These are phyloP conservation scores for Phytophthora aleatoria DNA, from an alignment of 352 stramenopile species.

Conservation along the genomic window DNA sequence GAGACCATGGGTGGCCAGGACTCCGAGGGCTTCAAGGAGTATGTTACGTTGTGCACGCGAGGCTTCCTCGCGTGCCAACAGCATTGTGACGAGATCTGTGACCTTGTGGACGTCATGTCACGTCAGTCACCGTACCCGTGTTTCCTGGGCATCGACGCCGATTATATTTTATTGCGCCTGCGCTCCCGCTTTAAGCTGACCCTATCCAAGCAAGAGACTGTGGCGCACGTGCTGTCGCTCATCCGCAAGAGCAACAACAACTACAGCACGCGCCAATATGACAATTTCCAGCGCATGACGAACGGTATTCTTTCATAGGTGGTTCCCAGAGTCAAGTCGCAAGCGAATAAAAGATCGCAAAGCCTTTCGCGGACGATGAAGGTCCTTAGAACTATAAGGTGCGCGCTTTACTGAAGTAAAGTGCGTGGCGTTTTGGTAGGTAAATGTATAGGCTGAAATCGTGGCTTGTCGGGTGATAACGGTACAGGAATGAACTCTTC, in stretches of 20 bases:
- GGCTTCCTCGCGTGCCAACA: slow-evolving; percentile 97
- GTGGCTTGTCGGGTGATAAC: slow-evolving; percentile 5
- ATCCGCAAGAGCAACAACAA: slow-evolving; percentile 93
- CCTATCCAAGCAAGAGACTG: slow-evolving; percentile 88
- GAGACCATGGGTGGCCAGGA: slow-evolving; percentile 96
- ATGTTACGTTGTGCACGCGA: slow-evolving; percentile 96
- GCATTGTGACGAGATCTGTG: slow-evolving; percentile 95
- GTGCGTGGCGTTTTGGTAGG: slow-evolving; percentile 20
- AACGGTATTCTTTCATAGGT: slow-evolving; percentile 91
- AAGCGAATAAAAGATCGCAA: slow-evolving; percentile 16
- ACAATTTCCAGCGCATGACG: slow-evolving; percentile 95
- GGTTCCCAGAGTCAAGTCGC: slow-evolving; percentile 10
- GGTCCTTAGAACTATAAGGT: slow-evolving; percentile 27
- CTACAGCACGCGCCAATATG: slow-evolving; percentile 93
- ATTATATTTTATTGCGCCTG: slow-evolving; percentile 87
- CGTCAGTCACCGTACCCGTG: slow-evolving; percentile 96
- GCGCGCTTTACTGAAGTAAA: not conserved
- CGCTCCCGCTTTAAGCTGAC: slow-evolving; percentile 89
- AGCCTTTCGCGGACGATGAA: slow-evolving; percentile 9
- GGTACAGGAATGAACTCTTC: slow-evolving; percentile 10
- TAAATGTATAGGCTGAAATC: slow-evolving; percentile 10
- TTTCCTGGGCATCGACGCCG: slow-evolving; percentile 88
- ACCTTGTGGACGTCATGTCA: slow-evolving; percentile 97
- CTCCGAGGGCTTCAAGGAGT: slow-evolving; percentile 94
- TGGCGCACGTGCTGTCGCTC: slow-evolving; percentile 90